These are phyloP conservation scores for Leccinum subgranulosum DNA, from an alignment of 768 basidiomycete genomes.

Conservation along the genomic window DNA sequence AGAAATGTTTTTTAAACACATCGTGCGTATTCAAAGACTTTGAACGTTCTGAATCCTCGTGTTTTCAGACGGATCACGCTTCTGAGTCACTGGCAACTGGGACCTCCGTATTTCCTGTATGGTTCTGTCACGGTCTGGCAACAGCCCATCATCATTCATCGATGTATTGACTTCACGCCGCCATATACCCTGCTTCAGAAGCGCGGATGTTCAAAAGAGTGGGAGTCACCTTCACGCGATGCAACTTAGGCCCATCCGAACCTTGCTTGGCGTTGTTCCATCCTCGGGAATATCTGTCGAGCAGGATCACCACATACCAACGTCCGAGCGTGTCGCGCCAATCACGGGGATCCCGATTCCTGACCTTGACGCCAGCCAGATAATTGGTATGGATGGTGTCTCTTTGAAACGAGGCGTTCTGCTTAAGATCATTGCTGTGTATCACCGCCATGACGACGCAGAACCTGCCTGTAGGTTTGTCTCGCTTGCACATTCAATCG, in stretches of 20 bases:
- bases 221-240: not conserved
- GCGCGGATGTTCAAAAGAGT: too few species aligned
- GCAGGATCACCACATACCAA: not conserved
- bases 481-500: slow-evolving; percentile 9
- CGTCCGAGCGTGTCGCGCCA: not conserved
- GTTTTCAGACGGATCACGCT: not conserved
- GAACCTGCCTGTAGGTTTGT: not conserved
- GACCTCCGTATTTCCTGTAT: not conserved
- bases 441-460: slow-evolving; percentile 32
- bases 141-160: not conserved
- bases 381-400: slow-evolving; percentile 47
- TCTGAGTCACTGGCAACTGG: not conserved
- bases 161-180: not conserved
- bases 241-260: not conserved
- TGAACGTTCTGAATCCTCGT: not conserved
- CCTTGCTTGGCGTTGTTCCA: not conserved
- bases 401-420: slow-evolving; percentile 45
- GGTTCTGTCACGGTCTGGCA: not conserved
- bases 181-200: not conserved
- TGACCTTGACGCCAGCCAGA: slow-evolving; percentile 34
- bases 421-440: slow-evolving; percentile 38
- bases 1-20: not conserved
- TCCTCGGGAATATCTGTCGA: not conserved
- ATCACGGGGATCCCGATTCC: not conserved
- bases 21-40: not conserved